These are phyloP conservation scores for Pachysandra terminalis DNA, from an alignment of 164 flowering plant genomes.

Conservation along the genomic window DNA sequence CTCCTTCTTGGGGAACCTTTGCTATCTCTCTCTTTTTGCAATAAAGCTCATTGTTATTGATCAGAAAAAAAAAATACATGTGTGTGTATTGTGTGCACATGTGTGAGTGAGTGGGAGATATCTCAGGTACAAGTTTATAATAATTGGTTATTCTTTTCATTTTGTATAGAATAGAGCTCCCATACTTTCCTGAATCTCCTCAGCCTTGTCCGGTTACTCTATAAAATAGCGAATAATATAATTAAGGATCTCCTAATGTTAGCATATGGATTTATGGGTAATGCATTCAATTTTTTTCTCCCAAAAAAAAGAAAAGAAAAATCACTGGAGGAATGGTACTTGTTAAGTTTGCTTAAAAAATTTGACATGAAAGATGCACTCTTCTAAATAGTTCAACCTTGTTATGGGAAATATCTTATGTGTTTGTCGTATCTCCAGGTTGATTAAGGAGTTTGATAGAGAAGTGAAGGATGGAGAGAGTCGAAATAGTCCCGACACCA, in stretches of 20 bases:
- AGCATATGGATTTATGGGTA: background rate
- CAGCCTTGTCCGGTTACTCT: background rate
- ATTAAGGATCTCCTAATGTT: background rate
- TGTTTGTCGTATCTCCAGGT: constrained; percentile 36
- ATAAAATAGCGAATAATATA: background rate
- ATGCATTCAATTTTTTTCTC: background rate
- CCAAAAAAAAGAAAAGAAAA: too few species aligned
- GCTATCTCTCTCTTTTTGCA: too few species aligned
- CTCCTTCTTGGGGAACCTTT: too few species aligned
- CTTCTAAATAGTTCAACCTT: background rate
- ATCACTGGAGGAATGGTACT: background rate
- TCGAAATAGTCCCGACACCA: constrained; percentile 44
- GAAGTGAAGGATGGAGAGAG: constrained; percentile 57
- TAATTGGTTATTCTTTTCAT: background rate
- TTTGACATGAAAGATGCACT: background rate
- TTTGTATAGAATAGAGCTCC: background rate
- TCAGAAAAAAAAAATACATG: too few species aligned
- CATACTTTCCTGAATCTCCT: background rate
- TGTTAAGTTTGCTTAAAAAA: background rate
- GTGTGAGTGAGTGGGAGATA: too few species aligned
- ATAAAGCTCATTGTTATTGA: too few species aligned
- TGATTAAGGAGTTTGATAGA: constrained; percentile 76
- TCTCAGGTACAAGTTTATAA: too few species aligned
- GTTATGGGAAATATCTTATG: background rate
- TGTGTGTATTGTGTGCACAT: too few species aligned